phyloP scores from a whole-genome alignment of 108 stramenopile species.

The Nitzschia sp. region DNA sequence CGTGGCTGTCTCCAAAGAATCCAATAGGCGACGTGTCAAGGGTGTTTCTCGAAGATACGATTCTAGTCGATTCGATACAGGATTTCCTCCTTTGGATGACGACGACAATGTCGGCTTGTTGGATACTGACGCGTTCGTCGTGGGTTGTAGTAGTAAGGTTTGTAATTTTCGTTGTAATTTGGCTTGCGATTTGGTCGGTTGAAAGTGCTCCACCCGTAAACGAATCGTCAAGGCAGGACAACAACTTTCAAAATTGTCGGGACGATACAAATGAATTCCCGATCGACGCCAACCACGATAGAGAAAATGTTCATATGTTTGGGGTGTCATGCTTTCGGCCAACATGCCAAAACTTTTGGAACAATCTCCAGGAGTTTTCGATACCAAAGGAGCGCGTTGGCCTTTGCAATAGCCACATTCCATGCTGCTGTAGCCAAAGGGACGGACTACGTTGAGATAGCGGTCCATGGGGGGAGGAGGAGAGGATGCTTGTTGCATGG shows the following conservation, averaged over 20 bases:
- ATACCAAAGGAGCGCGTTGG: constrained; percentile 32
- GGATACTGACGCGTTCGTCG: background rate
- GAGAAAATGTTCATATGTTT: constrained; percentile 62
- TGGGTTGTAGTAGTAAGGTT: constrained; percentile 9
- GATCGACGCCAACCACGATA: constrained; percentile 84
- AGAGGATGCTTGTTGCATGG: too few species aligned
- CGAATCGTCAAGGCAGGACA: constrained; percentile 84
- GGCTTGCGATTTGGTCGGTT: constrained; percentile 62
- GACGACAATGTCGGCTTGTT: too few species aligned
- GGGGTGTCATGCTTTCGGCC: constrained; percentile 48
- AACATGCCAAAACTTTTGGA: constrained; percentile 74
- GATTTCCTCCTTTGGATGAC: background rate
- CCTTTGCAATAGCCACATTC: constrained; percentile 84
- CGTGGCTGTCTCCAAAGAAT: background rate
- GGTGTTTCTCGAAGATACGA: background rate
- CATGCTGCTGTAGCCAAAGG: constrained; percentile 58
- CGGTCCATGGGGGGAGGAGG: too few species aligned
- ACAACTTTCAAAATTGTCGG: constrained; percentile 77
- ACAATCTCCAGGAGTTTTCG: constrained; percentile 35
- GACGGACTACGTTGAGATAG: constrained; percentile 29
- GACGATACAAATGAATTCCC: constrained; percentile 79
- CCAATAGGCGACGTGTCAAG: background rate
- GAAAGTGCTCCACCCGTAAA: constrained; percentile 59
- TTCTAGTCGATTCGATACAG: background rate
- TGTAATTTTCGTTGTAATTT: constrained; percentile 52